Evolutionary conservation across 2,329 filamentous ascomycete genomes (phyloP).

Genomic region (Stagonosporopsis tanaceti): DNA sequence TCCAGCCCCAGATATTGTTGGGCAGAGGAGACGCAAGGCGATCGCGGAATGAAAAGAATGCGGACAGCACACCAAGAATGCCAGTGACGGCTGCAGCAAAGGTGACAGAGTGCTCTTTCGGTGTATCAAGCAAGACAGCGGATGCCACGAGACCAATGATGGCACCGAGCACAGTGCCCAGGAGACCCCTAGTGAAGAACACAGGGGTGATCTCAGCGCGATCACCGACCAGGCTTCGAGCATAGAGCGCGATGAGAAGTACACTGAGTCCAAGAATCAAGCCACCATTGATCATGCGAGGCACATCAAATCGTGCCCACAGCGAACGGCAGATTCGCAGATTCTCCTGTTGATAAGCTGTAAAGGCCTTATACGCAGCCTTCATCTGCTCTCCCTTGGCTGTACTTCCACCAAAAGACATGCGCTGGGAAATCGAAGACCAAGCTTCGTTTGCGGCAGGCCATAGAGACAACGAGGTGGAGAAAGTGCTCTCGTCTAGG

Average conservation of each 20-base stretch:
- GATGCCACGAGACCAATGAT: constrained; percentile 53
- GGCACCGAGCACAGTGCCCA: constrained; percentile 58
- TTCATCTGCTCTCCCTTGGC: constrained; percentile 50
- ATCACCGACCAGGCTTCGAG: constrained; percentile 64
- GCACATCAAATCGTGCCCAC: constrained; percentile 92
- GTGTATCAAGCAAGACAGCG: constrained; percentile 52
- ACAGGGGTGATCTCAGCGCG: constrained; percentile 61
- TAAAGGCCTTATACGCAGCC: constrained; percentile 65
- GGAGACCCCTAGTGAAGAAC: constrained; percentile 60
- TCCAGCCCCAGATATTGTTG: constrained; percentile 85
- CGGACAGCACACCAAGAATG: constrained; percentile 51
- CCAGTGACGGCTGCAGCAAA: constrained; percentile 53
- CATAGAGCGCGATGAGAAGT: constrained; percentile 75
- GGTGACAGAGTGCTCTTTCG: constrained; percentile 50
- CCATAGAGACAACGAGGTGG: constrained; percentile 68
- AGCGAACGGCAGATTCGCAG: constrained; percentile 80
- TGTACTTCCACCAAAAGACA: constrained; percentile 47
- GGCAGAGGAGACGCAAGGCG: constrained; percentile 67
- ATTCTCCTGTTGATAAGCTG: constrained; percentile 79
- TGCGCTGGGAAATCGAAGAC: constrained; percentile 47
- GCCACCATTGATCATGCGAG: constrained; percentile 84
- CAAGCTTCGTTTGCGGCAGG: constrained; percentile 63
- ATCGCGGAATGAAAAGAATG: constrained; percentile 52
- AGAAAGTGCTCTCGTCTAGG: constrained; percentile 66
- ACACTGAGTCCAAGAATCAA: constrained; percentile 73